These are phyloP conservation scores for Gastroboletus turbinatus DNA, from an alignment of 1,284 basidiomycete species.

Conservation along the genomic window DNA sequence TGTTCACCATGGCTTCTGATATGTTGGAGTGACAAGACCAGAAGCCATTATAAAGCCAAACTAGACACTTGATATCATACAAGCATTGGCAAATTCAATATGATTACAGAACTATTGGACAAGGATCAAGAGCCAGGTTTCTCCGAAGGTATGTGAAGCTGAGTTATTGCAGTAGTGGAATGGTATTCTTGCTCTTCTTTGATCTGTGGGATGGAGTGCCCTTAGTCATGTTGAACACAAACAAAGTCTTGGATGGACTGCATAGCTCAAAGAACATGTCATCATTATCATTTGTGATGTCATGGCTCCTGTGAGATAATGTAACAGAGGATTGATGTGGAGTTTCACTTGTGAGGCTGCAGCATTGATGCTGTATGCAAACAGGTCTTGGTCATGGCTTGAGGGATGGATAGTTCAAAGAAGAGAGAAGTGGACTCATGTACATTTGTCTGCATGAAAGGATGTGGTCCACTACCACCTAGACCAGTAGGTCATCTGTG, in stretches of 20 bases:
- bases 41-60: slow-evolving; percentile 17
- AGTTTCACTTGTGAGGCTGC: slow-evolving; percentile 5
- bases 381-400: slow-evolving; percentile 22
- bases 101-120: slow-evolving; percentile 47
- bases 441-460: too few species aligned
- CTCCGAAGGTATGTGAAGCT: slow-evolving; percentile 39
- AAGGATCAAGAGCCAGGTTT: slow-evolving; percentile 57
- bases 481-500: too few species aligned
- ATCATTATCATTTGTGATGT: slow-evolving; percentile 46
- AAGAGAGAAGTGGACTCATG: slow-evolving; percentile 73
- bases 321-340: slow-evolving; percentile 38
- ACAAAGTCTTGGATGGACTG: slow-evolving; percentile 46
- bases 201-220: slow-evolving; percentile 58
- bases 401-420: slow-evolving; percentile 65
- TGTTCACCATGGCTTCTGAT: slow-evolving; percentile 12
- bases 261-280: slow-evolving; percentile 56
- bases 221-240: slow-evolving; percentile 53
- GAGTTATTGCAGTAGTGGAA: slow-evolving; percentile 36
- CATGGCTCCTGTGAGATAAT: slow-evolving; percentile 24
- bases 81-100: slow-evolving; percentile 39
- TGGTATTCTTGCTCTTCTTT: slow-evolving; percentile 37
- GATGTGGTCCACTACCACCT: too few species aligned
- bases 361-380: slow-evolving; percentile 24
- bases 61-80: slow-evolving; percentile 25
- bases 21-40: slow-evolving; percentile 16